Percentiles rank a stretch among this genome's conserved stretches.
Conservation (phyloP, 2,329 filamentous ascomycete species). For the Hypoxylon sp. region DNA sequence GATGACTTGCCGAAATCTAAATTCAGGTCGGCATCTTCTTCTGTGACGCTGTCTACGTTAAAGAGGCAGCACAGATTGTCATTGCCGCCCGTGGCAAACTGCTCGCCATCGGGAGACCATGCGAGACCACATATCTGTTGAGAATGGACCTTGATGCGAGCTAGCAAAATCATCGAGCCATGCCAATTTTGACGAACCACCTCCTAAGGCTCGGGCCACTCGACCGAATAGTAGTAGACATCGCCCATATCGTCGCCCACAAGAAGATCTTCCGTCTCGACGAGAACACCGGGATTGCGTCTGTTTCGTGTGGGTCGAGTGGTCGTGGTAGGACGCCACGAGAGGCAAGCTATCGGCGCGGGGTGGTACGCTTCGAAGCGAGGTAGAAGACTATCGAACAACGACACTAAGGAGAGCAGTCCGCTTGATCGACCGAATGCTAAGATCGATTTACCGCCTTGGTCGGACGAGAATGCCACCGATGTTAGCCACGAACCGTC, state of each 20-base stretch:
- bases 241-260: slow-evolving; percentile 86
- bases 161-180: slow-evolving; percentile 81
- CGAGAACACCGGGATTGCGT: slow-evolving; percentile 59
- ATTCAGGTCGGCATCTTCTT: slow-evolving; percentile 9
- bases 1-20: not conserved
- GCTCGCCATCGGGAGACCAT: slow-evolving; percentile 81
- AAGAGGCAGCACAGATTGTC: slow-evolving; percentile 92
- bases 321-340: slow-evolving; percentile 77
- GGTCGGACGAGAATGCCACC: slow-evolving; percentile 86
- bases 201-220: slow-evolving; percentile 80
- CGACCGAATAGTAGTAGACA: slow-evolving; percentile 88
- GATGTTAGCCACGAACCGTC: slow-evolving; percentile 77
- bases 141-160: slow-evolving; percentile 80
- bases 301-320: slow-evolving; percentile 65
- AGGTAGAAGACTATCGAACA: slow-evolving; percentile 72
- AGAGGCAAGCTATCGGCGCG: slow-evolving; percentile 79
- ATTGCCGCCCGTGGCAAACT: slow-evolving; percentile 90
- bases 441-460: slow-evolving; percentile 82
- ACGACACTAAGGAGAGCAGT: slow-evolving; percentile 80
- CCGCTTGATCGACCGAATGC: slow-evolving; percentile 86
- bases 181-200: slow-evolving; percentile 75
- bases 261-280: slow-evolving; percentile 83
- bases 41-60: slow-evolving; percentile 70
- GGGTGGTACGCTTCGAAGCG: slow-evolving; percentile 82
- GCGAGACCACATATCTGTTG: slow-evolving; percentile 95